Evolutionary conservation across 2,329 filamentous ascomycete genomes (phyloP).

Genomic region (Onygenales sp.): DNA sequence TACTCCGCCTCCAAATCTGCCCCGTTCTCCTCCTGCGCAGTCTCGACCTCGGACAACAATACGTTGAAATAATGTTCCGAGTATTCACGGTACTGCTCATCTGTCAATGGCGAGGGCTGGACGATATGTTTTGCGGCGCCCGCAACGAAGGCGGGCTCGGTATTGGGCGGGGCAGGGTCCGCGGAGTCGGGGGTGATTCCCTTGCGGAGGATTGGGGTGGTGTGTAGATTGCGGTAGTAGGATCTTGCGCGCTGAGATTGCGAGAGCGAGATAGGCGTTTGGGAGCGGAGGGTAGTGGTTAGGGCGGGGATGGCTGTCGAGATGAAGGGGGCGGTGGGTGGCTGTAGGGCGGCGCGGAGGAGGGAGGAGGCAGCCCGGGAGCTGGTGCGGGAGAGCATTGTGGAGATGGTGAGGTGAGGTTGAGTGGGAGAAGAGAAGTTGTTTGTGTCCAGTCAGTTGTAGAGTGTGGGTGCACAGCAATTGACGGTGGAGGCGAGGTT

Average conservation of each 20-base stretch:
- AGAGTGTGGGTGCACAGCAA: not conserved
- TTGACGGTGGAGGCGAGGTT: not conserved
- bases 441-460: not conserved
- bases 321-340: slow-evolving; percentile 12
- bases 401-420: slow-evolving; percentile 15
- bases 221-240: slow-evolving; percentile 20
- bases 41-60: slow-evolving; percentile 55
- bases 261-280: not conserved
- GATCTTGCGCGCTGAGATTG: not conserved
- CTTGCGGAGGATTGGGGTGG: slow-evolving; percentile 27
- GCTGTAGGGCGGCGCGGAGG: slow-evolving; percentile 8
- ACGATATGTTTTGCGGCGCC: slow-evolving; percentile 32
- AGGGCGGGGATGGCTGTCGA: slow-evolving; percentile 1
- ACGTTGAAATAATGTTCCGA: slow-evolving; percentile 65
- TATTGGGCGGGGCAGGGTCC: slow-evolving; percentile 39
- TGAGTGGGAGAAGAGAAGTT: not conserved
- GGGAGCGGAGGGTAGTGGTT: slow-evolving; percentile 6
- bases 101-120: slow-evolving; percentile 56
- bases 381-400: slow-evolving; percentile 30
- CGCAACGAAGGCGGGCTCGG: slow-evolving; percentile 27
- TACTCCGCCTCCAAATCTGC: slow-evolving; percentile 78
- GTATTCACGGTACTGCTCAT: slow-evolving; percentile 64
- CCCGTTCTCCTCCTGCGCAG: slow-evolving; percentile 59
- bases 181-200: slow-evolving; percentile 53
- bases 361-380: slow-evolving; percentile 32